phyloP scores from a whole-genome alignment of 2,329 filamentous ascomycete species.

The Diaporthe batatas region DNA sequence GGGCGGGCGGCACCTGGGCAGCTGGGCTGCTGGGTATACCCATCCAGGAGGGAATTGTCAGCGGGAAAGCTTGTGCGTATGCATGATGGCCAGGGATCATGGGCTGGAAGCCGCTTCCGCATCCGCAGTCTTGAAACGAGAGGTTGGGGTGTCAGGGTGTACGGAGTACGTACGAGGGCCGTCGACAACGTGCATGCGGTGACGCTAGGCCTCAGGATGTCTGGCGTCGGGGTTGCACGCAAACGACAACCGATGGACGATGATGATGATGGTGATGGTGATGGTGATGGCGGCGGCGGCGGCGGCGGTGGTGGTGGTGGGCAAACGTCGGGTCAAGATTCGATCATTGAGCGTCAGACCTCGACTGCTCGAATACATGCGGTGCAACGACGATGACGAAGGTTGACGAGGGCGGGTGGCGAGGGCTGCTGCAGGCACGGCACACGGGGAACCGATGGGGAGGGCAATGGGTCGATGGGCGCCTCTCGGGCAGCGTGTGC shows the following conservation, averaged over 20 bases:
- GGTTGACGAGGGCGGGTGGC: constrained; percentile 5
- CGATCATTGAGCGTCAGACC: constrained; percentile 11
- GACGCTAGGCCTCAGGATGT: background rate
- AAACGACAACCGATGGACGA: background rate
- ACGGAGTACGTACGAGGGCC: no score
- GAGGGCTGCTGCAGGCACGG: background rate
- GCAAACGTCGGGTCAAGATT: background rate
- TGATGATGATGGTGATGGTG: no score
- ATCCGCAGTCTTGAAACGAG: constrained; percentile 21
- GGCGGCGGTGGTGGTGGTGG: no score
- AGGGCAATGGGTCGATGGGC: constrained; percentile 4
- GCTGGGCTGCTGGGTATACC: constrained; percentile 21
- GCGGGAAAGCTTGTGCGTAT: constrained; percentile 28
- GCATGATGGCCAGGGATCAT: constrained; percentile 26
- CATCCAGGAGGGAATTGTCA: constrained; percentile 19
- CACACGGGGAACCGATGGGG: constrained; percentile 16
- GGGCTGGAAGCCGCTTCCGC: background rate
- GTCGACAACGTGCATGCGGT: no score
- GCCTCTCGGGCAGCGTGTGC: background rate
- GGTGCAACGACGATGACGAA: constrained; percentile 22
- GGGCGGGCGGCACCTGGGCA: no score
- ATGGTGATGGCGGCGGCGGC: no score
- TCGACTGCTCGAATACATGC: background rate
- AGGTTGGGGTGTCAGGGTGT: constrained; percentile 16
- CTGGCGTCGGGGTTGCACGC: constrained; percentile 12